phyloP scores from a whole-genome alignment of 2,329 filamentous ascomycete genomes.

The Xylogone sp. region DNA sequence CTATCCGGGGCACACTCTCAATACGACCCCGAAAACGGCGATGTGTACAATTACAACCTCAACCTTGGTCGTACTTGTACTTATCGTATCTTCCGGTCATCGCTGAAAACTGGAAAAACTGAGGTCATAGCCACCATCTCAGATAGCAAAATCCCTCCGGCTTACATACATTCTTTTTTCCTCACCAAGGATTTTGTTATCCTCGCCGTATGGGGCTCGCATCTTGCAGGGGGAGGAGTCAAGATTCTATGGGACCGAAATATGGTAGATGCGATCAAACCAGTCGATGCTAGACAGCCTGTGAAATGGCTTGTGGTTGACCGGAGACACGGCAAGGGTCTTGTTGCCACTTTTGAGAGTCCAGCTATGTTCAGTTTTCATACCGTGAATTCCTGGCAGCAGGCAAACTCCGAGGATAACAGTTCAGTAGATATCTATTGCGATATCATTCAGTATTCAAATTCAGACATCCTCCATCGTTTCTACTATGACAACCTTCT shows the following conservation, averaged over 20 bases:
- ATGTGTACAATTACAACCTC: conserved; percentile 82
- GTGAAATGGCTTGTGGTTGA: conserved; percentile 75
- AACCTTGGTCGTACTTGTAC: conserved; percentile 50
- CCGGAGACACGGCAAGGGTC: conserved; percentile 53
- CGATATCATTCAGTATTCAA: conserved; percentile 63
- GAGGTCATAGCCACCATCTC: conserved; percentile 67
- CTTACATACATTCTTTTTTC: conserved; percentile 83
- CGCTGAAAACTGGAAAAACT: conserved; percentile 59
- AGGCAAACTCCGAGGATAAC: conserved; percentile 33
- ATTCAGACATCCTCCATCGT: conserved; percentile 58
- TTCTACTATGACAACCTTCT: conserved; percentile 70
- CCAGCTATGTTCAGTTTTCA: conserved; percentile 77
- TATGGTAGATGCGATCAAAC: conserved; percentile 62
- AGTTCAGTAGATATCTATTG: conserved; percentile 54
- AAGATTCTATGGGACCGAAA: conserved; percentile 63
- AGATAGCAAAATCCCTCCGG: conserved; percentile 44
- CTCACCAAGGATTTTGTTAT: conserved; percentile 68
- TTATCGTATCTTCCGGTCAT: conserved; percentile 69
- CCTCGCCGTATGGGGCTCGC: conserved; percentile 67
- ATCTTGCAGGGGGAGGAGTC: conserved; percentile 53
- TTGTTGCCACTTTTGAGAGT: conserved; percentile 66
- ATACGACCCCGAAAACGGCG: conserved; percentile 67
- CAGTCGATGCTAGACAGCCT: conserved; percentile 52
- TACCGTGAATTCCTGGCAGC: conserved; percentile 72
- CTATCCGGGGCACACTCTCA: conserved; percentile 69